Conservation (phyloP, 768 basidiomycete genomes). For the Termitomyces sp. region DNA sequence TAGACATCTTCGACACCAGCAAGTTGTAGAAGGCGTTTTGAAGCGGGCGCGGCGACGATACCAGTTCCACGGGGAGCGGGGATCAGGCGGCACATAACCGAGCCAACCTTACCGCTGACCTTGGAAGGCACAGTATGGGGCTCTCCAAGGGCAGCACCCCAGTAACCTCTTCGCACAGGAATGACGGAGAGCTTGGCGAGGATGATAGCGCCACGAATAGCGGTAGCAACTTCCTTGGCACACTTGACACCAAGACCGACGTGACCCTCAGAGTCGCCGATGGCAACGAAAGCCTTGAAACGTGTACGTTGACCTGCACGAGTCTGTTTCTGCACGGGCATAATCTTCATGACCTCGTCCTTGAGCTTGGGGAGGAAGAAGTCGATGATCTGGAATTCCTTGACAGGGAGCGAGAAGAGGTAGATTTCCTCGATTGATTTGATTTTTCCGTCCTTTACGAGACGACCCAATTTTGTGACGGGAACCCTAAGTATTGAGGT, state of each 20-base stretch:
- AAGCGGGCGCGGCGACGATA: slow-evolving; percentile 98
- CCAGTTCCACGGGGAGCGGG: slow-evolving; percentile 98
- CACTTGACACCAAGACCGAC: slow-evolving; percentile 99
- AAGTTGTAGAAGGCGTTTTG: slow-evolving; percentile 93
- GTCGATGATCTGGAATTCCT: slow-evolving; percentile 99
- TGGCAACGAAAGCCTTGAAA: slow-evolving; percentile 99
- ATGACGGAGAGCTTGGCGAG: slow-evolving; percentile 97
- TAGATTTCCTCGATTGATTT: slow-evolving; percentile 99
- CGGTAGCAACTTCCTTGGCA: slow-evolving; percentile 99
- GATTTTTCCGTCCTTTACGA: slow-evolving; percentile 99
- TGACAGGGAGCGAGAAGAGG: slow-evolving; percentile 99
- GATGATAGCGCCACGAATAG: slow-evolving; percentile 99
- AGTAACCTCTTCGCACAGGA: slow-evolving; percentile 98
- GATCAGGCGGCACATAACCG: slow-evolving; percentile 98
- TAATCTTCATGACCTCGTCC: slow-evolving; percentile 99
- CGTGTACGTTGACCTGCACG: slow-evolving; percentile 99
- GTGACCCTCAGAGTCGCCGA: slow-evolving; percentile 98
- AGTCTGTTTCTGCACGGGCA: slow-evolving; percentile 99
- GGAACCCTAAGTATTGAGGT: slow-evolving; percentile 65
- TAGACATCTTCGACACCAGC: slow-evolving; percentile 98
- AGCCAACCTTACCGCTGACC: slow-evolving; percentile 97
- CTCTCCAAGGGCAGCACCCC: slow-evolving; percentile 98
- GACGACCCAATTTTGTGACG: slow-evolving; percentile 98
- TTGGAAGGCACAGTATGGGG: slow-evolving; percentile 99
- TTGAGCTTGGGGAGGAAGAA: slow-evolving; percentile 99